These are phyloP conservation scores for Acer saccharum DNA, from an alignment of 345 rosid genomes.

Conservation along the genomic window DNA sequence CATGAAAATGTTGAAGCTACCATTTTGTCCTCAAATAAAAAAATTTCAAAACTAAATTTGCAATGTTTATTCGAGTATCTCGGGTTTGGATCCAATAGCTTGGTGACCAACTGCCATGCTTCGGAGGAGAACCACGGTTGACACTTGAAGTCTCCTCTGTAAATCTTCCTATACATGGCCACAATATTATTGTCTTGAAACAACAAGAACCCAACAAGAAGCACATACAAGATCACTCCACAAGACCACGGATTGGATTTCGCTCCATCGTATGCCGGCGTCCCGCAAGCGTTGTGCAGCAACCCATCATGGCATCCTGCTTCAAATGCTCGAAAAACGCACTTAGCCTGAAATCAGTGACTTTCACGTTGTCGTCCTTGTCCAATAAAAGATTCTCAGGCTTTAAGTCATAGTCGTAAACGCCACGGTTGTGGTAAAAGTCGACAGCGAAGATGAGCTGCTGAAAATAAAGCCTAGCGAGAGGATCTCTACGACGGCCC, in stretches of 20 bases:
- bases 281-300: slow-evolving; percentile 83
- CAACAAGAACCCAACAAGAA: slow-evolving; percentile 85
- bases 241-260: slow-evolving; percentile 95
- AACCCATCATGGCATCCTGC: slow-evolving; percentile 55
- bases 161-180: slow-evolving; percentile 80
- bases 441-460: slow-evolving; percentile 81
- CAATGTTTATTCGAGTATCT: slow-evolving; percentile 47
- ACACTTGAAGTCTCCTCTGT: slow-evolving; percentile 85
- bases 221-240: slow-evolving; percentile 71
- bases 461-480: slow-evolving; percentile 74
- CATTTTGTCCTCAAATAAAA: no score
- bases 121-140: slow-evolving; percentile 84
- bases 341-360: slow-evolving; percentile 85
- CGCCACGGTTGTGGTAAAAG: slow-evolving; percentile 91
- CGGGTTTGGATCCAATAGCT: slow-evolving; percentile 92
- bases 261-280: slow-evolving; percentile 91
- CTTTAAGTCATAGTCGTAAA: slow-evolving; percentile 84
- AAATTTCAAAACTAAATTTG: not conserved
- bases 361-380: slow-evolving; percentile 73
- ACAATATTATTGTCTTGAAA: slow-evolving; percentile 82
- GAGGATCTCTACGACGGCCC: slow-evolving; percentile 71
- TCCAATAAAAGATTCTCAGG: slow-evolving; percentile 83
- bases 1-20: no score
- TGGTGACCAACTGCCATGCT: slow-evolving; percentile 64
- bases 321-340: slow-evolving; percentile 74